Base-by-base conservation (phyloP, 257 asterid species). In the Forsythia suspensa region DNA sequence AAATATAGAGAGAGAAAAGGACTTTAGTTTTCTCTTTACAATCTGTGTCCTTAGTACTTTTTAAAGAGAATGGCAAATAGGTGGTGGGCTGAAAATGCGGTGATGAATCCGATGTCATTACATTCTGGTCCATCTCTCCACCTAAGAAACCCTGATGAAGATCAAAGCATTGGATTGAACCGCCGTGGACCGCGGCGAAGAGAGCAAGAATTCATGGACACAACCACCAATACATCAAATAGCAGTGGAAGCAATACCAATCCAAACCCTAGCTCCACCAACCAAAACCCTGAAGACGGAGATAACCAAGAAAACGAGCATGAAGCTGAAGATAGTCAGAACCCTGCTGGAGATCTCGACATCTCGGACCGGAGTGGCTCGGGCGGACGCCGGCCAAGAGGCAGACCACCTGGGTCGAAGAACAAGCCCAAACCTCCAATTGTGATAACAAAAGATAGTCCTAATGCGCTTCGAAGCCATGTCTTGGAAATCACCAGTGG, bases 21-120 rank as follows among this genome's bases (percentile, higher is more conserved):
- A 29, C 34, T 29, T 29, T 29, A 29, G 34, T 29, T 29, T 29
- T 29, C 34, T 29, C 34, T 29, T 1, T 29, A 29, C 34, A 29
- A 29, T 29, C 34, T 1, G 34, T 29, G 34, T 29, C 34, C 34
- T 57, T n/a, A n/a, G 59, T 15, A 15, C 59, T 15, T 48, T n/a
- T 1, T 48, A 48, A 1, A 48, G 59, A 48, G 20, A 15, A 93
- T 93, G 97, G 89, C 95, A 2, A 90, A 89, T 84, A 78, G 92
- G 76, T 93, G 98, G 98, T 93, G 98, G 98, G 86, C 89, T 66
- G 98, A 88, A 59, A 90, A 88, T 74, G 75, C 78, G 82, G 86
- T 80, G 76, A 87, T 87, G 91, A 92, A 91, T 76, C 91, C 90
- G 51, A 82, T 91, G 86, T 80, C 85, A 11, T 81, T 89, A 11